A percentile compares a stretch with the other conserved stretches of the same genome.
phyloP scores from a whole-genome alignment of 2,329 filamentous ascomycete species.

The Eutypella sp. region DNA sequence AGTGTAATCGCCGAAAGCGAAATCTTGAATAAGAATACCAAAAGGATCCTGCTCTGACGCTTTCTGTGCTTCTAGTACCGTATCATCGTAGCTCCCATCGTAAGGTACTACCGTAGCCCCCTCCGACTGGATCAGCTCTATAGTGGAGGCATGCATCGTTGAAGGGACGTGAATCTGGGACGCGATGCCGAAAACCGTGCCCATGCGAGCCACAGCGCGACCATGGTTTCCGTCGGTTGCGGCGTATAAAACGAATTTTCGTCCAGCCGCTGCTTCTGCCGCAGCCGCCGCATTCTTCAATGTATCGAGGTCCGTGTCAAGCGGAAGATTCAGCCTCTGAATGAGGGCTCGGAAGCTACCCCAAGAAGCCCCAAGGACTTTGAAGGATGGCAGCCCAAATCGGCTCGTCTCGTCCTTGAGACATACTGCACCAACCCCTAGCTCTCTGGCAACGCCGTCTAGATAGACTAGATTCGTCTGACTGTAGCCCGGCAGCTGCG shows the following conservation, averaged over 20 bases:
- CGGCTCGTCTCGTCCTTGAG: slow-evolving; percentile 68
- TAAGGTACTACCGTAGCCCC: slow-evolving; percentile 55
- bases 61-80: slow-evolving; percentile 45
- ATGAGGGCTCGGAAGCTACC: slow-evolving; percentile 54
- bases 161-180: slow-evolving; percentile 59
- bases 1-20: slow-evolving; percentile 60
- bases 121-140: slow-evolving; percentile 52
- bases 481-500: slow-evolving; percentile 50
- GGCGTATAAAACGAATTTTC: slow-evolving; percentile 46
- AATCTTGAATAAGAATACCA: slow-evolving; percentile 63
- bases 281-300: slow-evolving; percentile 3
- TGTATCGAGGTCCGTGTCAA: slow-evolving; percentile 24
- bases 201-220: slow-evolving; percentile 66
- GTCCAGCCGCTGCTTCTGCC: slow-evolving; percentile 7
- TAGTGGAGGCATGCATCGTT: slow-evolving; percentile 50
- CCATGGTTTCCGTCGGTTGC: slow-evolving; percentile 77
- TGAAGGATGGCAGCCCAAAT: slow-evolving; percentile 69
- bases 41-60: slow-evolving; percentile 33
- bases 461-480: slow-evolving; percentile 50
- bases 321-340: slow-evolving; percentile 35
- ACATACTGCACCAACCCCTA: slow-evolving; percentile 54
- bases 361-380: slow-evolving; percentile 77
- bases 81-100: slow-evolving; percentile 59
- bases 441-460: slow-evolving; percentile 46
- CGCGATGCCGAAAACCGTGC: slow-evolving; percentile 45